phyloP scores from a whole-genome alignment of 1,284 basidiomycete genomes.

The Rhodotorula sp. region DNA sequence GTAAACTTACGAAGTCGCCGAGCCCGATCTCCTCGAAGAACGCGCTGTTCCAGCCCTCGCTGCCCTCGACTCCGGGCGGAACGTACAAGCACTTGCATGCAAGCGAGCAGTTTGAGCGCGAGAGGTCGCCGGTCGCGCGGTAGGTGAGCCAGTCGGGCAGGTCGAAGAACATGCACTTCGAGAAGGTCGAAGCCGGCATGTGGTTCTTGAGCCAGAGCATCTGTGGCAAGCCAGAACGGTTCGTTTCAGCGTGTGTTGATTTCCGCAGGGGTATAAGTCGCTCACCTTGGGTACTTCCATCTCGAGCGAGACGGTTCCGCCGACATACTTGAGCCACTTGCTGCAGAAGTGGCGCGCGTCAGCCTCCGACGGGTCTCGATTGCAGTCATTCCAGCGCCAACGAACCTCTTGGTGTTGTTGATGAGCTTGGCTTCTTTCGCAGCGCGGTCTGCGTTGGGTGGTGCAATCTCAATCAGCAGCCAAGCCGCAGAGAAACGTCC shows the following conservation, averaged over 20 bases:
- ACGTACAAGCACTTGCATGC: constrained; percentile 97
- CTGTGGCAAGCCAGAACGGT: constrained; percentile 60
- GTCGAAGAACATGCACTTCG: constrained; percentile 89
- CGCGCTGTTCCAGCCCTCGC: constrained; percentile 76
- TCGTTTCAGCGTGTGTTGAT: neutral
- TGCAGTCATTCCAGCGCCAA: neutral
- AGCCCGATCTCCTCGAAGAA: constrained; percentile 85
- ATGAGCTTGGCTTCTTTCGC: constrained; percentile 87
- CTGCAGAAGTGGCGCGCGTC: constrained; percentile 43
- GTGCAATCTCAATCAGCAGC: constrained; percentile 45
- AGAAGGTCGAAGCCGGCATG: constrained; percentile 75
- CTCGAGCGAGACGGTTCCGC: constrained; percentile 89
- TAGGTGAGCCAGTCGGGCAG: constrained; percentile 96
- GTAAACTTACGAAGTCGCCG: constrained; percentile 58
- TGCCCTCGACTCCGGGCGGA: constrained; percentile 58
- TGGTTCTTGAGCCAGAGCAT: constrained; percentile 92
- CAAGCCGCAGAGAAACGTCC: constrained; percentile 30
- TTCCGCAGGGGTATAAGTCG: neutral
- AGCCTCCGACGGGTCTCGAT: fast-evolving
- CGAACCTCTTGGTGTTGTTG: constrained; percentile 62
- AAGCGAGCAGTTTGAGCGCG: constrained; percentile 87
- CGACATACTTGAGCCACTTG: constrained; percentile 89
- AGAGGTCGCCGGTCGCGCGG: constrained; percentile 73
- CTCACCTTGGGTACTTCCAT: constrained; percentile 71
- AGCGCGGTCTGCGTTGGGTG: constrained; percentile 65